Conservation (phyloP, 768 basidiomycete genomes). For the Udeniomyces megalosporus region DNA sequence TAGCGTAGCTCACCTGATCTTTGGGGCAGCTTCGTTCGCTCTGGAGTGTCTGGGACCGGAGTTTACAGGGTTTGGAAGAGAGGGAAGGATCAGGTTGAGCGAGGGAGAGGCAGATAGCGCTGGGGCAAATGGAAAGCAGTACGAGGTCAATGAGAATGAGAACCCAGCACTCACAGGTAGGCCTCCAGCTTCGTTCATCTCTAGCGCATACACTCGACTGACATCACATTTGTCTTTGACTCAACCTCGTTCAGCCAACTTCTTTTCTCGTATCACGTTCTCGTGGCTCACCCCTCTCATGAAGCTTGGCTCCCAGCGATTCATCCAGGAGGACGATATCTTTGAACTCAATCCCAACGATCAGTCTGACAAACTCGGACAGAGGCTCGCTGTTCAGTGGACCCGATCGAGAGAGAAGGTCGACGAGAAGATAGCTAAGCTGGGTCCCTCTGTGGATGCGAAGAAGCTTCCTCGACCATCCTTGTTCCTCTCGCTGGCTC, state of each 20-base stretch:
- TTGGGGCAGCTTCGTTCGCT: constrained; percentile 38
- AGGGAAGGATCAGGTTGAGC: constrained; percentile 13
- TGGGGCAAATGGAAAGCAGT: not conserved
- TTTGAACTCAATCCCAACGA: constrained; percentile 45
- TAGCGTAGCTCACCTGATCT: constrained; percentile 26
- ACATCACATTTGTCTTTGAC: not conserved
- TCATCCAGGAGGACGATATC: constrained; percentile 72
- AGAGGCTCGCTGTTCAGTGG: constrained; percentile 45
- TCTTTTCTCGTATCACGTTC: constrained; percentile 40
- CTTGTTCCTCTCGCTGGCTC: constrained; percentile 56
- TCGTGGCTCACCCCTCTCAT: constrained; percentile 60
- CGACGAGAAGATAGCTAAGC: constrained; percentile 16
- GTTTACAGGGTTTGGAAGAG: constrained; percentile 20
- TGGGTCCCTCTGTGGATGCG: constrained; percentile 6
- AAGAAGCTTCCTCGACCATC: constrained; percentile 36
- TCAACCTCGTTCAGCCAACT: not conserved
- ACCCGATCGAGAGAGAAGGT: constrained; percentile 27
- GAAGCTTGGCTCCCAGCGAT: constrained; percentile 32
- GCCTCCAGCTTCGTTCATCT: too few species aligned
- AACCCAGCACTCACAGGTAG: constrained; percentile 11
- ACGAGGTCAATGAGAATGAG: not conserved
- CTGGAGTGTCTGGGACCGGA: constrained; percentile 57
- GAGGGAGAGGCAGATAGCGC: constrained; percentile 12
- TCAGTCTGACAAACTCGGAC: constrained; percentile 51
- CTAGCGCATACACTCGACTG: too few species aligned